A percentile compares a stretch with the other conserved stretches of the same genome.
Evolutionary conservation across 1,284 basidiomycete genomes (phyloP).

Genomic region (Rhodotorula sp.): DNA sequence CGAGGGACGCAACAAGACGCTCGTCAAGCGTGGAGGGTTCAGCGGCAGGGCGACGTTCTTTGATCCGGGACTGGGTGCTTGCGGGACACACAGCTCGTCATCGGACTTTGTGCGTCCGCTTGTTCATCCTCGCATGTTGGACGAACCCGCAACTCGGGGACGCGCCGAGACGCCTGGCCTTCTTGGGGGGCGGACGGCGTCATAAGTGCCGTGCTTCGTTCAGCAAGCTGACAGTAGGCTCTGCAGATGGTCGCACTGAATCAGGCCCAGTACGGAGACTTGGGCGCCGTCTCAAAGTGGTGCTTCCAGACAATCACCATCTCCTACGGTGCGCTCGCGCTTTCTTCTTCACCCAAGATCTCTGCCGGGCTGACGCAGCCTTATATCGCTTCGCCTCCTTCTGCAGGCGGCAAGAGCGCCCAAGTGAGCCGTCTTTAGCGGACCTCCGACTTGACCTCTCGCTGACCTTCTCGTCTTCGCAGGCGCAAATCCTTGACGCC

Average conservation of each 20-base stretch:
- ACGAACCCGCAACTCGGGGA: neutral
- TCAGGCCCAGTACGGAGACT: slow-evolving; percentile 36
- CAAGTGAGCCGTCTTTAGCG: neutral
- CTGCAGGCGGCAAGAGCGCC: slow-evolving; percentile 59
- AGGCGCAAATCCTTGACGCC: slow-evolving; percentile 64
- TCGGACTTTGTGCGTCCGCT: slow-evolving; percentile 25
- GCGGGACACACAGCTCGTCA: slow-evolving; percentile 15
- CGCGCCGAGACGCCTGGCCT: too few species aligned
- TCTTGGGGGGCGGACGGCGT: too few species aligned
- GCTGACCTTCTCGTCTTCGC: neutral
- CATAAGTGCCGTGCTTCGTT: neutral
- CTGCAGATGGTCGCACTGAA: slow-evolving; percentile 38
- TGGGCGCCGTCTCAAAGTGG: slow-evolving; percentile 43
- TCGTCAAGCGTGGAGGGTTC: slow-evolving; percentile 28
- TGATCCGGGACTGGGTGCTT: slow-evolving; percentile 32
- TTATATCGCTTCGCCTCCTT: too few species aligned
- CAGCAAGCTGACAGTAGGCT: neutral
- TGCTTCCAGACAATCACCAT: slow-evolving; percentile 68
- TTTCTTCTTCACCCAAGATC: neutral
- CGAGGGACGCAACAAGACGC: neutral
- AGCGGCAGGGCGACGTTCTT: slow-evolving; percentile 36
- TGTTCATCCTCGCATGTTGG: neutral
- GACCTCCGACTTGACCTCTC: neutral
- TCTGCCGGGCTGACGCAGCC: neutral
- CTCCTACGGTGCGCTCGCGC: slow-evolving; percentile 51